A percentile compares a stretch with the other conserved stretches of the same genome.
Conservation (phyloP, 179 eudicot species). For the Vitellaria paradoxa region DNA sequence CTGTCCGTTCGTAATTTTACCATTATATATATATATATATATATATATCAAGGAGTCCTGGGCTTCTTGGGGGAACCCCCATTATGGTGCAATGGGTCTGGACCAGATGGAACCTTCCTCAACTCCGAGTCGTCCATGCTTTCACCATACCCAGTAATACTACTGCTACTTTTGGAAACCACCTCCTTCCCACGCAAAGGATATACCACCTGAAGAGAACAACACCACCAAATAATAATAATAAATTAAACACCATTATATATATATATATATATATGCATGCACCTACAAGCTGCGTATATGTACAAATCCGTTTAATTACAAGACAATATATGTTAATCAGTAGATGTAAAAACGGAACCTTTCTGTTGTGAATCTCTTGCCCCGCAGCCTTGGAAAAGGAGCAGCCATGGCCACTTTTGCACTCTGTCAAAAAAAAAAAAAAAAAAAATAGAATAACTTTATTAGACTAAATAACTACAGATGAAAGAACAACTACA, state of each 20-base stretch:
- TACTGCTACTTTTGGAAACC: neutral
- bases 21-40: no score
- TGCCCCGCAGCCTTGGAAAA: conserved; percentile 11
- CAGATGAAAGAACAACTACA: neutral
- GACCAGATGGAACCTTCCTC: conserved; percentile 50
- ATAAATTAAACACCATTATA: neutral
- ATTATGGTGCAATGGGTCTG: conserved; percentile 61
- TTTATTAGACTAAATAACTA: no score
- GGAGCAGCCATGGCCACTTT: conserved; percentile 23
- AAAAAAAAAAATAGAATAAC: neutral
- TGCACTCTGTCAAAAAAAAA: conserved; percentile 14
- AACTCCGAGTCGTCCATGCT: conserved; percentile 18
- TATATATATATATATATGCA: neutral
- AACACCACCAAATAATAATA: neutral
- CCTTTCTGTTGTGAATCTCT: conserved; percentile 30
- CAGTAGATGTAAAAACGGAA: neutral
- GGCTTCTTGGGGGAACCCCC: conserved; percentile 34
- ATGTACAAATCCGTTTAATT: neutral
- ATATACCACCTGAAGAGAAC: conserved; percentile 29
- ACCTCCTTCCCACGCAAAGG: conserved; percentile 9
- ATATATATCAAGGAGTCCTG: conserved; percentile 11
- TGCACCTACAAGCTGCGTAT: no score
- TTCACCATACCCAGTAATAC: neutral
- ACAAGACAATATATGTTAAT: no score
- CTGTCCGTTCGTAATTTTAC: neutral